Evolutionary conservation across 2,329 filamentous ascomycete genomes (phyloP), one percentile per base, ranked within the genome.

Genomic region (Corynespora cassiicola): DNA sequence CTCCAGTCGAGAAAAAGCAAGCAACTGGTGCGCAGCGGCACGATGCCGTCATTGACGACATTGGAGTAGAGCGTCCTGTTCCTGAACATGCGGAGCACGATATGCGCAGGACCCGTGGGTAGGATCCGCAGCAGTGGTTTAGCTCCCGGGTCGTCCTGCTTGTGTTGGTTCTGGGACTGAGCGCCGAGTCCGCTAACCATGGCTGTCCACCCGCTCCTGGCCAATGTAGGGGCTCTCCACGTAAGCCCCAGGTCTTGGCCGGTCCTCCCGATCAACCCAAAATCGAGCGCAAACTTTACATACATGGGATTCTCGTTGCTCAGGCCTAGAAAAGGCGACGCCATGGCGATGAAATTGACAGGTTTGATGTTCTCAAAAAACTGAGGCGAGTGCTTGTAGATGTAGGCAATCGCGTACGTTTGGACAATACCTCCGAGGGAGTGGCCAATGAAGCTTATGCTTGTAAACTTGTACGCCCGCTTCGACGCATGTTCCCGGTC

Each of bases 261-360:
- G 3, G 94, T 96, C 36, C 92, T 82, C n/a, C 94, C 94, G 10
- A 99, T 92, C 1, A 99, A 78, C 0, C 94, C 94, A 71, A 97
- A 95, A 65, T 99, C 94, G 3, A 99, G 75, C 0, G 94, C 94
- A 66, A 99, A 97, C 59, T 91, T 95, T 68, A 99, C 88, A 65
- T 99, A 99, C 39, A 97, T 78, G 0, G 94, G 94, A 56, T 99
- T 99, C 64, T 99, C 94, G 64, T 99, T 96, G 68, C 92, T 97
- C 23, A 97, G 74, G 0, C 92, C 92, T 1, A 97, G 73, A 52
- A 96, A 90, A 0, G 92, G 92, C 1, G 91, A 86, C 11, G 92
- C 91, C 52, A 97, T 74, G 18, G 87, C 79, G 50, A 97, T 86
- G 61, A 97, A 97, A 63, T 96, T 96, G 64, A 96, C 76, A 0